These are phyloP conservation scores for Amanita jacksonii DNA, from an alignment of 768 basidiomycete genomes.

Conservation along the genomic window DNA sequence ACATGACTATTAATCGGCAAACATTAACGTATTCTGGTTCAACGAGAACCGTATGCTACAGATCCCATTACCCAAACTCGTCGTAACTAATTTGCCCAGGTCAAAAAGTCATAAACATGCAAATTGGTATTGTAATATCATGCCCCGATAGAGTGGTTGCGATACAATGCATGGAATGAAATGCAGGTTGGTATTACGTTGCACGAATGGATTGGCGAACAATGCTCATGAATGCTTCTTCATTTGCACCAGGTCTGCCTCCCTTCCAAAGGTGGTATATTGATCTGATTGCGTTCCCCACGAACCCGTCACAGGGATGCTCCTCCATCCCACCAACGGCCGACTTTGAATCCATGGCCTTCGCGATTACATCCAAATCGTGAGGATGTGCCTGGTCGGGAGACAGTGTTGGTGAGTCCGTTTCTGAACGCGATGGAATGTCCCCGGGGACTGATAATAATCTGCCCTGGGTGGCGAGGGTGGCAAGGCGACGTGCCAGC, in stretches of 20 bases:
- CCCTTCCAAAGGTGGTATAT: conserved; percentile 53
- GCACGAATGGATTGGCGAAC: conserved; percentile 2
- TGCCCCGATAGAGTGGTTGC: too few species aligned
- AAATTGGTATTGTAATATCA: too few species aligned
- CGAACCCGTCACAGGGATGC: conserved; percentile 24
- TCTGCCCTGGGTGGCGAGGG: conserved; percentile 20
- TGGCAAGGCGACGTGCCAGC: conserved; percentile 31
- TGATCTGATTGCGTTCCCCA: conserved; percentile 44
- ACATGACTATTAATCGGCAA: too few species aligned
- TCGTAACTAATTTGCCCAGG: too few species aligned
- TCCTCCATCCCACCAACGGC: not conserved
- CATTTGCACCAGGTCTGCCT: conserved; percentile 16
- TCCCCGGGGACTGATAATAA: conserved; percentile 9
- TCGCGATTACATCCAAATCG: conserved; percentile 6
- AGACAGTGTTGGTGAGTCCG: conserved; percentile 10
- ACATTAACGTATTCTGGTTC: too few species aligned
- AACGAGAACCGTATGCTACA: too few species aligned
- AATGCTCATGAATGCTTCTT: conserved; percentile 7
- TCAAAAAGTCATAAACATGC: too few species aligned
- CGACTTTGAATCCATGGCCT: not conserved
- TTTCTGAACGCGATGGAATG: conserved; percentile 6
- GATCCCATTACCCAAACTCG: too few species aligned
- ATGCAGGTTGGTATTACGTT: not conserved
- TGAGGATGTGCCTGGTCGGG: conserved; percentile 13
- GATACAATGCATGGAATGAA: not conserved